Base-by-base conservation (phyloP, 2,329 filamentous ascomycete genomes). In the Scedosporium boydii region DNA sequence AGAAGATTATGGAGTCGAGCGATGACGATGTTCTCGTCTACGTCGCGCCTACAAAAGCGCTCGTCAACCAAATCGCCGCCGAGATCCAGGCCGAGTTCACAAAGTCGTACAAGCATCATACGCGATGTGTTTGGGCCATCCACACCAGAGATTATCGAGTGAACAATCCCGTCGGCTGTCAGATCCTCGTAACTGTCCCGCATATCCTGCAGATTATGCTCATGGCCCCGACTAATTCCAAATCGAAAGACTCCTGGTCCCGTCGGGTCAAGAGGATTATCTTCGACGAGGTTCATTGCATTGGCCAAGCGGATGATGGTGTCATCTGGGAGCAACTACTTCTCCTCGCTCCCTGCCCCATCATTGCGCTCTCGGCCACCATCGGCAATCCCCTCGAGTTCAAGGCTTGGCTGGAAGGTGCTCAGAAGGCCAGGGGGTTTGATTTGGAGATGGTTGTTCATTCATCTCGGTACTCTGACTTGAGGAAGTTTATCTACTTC, bases 21-120 rank as follows among this genome's bases (percentile, higher is more conserved):
- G 83, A 93, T 64, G 84, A 91, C 58, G 86, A 84, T 2, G 81
- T 93, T 2, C 74, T 93, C 6, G 87, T 93, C 0, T 93, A 93
- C 66, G 87, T 93, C 5, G 90, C 89, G 0, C 90, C 90, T 0
- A 93, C 89, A 0, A 93, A 93, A 69, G 89, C 90, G 3, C 77
- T 93, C 10, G 89, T 93, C 63, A 93, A 93, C 70, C 90, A 93
- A 71, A 92, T 93, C 66, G 89, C 88, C 1, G 89, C 89, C 1
- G 89, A 93, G 73, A 80, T 93, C 16, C 85, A 91, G 70, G 89
- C 85, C 4, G 82, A 88, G 4, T 93, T 91, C 69, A 84, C 82
- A 0, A 93, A 93, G 73, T 77, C 74, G 1, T 85, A 86, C 71
- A 78, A 78, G 56, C 78, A 78, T 29, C 79, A 85, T 44, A 77